Percentiles rank a stretch among this genome's conserved stretches.
Conservation (phyloP, 2,329 filamentous ascomycete species). For the Endothia cerciana region DNA sequence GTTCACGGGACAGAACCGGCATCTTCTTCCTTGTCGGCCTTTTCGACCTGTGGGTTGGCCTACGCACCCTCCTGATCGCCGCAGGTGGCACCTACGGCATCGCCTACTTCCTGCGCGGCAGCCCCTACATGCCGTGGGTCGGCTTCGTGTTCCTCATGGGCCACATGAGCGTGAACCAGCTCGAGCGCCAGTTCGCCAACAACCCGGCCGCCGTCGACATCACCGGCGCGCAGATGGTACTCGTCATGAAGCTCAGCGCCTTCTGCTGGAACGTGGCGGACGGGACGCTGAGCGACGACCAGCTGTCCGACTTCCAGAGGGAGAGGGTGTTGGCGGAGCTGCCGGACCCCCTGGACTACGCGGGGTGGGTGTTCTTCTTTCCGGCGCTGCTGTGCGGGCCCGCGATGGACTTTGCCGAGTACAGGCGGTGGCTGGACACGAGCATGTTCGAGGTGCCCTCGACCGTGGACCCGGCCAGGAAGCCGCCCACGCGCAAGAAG, state of each 20-base stretch:
- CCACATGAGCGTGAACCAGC: conserved; percentile 90
- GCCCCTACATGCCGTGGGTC: conserved; percentile 96
- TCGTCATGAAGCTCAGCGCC: conserved; percentile 95
- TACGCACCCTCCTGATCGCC: conserved; percentile 79
- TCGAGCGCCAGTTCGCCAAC: conserved; percentile 74
- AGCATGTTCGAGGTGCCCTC: conserved; percentile 89
- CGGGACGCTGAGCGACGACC: conserved; percentile 75
- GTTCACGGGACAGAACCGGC: conserved; percentile 60
- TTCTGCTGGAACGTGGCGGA: conserved; percentile 99
- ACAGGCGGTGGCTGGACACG: conserved; percentile 88
- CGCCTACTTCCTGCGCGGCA: conserved; percentile 74
- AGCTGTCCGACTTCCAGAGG: conserved; percentile 86
- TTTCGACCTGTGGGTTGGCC: conserved; percentile 87
- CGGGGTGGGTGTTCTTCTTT: conserved; percentile 94
- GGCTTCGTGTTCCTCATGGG: conserved; percentile 93
- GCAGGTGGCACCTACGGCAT: conserved; percentile 81
- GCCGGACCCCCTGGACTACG: conserved; percentile 78
- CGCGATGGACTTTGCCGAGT: conserved; percentile 93
- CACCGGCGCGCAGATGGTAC: conserved; percentile 95
- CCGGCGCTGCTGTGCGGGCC: conserved; percentile 87
- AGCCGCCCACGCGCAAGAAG: conserved; percentile 84
- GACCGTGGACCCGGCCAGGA: conserved; percentile 81
- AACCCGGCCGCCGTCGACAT: conserved; percentile 77
- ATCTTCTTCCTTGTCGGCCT: conserved; percentile 92
- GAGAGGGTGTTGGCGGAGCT: conserved; percentile 77